A percentile compares a stretch with the other conserved stretches of the same genome.
phyloP scores from a whole-genome alignment of 2,329 filamentous ascomycete species.

The Verticillium longisporum region DNA sequence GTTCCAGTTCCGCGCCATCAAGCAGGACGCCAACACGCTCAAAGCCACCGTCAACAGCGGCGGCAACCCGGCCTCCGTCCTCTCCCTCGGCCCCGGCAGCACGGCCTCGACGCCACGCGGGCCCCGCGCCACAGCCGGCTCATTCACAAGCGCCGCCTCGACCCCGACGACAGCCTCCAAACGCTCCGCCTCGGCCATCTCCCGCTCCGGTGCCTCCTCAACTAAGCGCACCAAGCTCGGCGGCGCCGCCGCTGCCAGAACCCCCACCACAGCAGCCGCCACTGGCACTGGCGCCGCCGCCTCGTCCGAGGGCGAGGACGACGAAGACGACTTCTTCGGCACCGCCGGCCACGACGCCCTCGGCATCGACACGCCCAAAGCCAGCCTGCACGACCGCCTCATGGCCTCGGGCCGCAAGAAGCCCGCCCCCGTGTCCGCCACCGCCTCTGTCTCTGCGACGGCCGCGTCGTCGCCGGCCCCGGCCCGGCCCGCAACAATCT shows the following conservation, averaged over 20 bases:
- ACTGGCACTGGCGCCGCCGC: too few relatives aligned
- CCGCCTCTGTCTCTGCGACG: neutral
- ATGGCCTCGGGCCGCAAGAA: constrained; percentile 5
- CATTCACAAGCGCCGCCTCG: constrained; percentile 2
- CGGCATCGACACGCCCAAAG: constrained; percentile 30
- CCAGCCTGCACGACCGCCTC: constrained; percentile 5
- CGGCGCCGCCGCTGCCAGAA: constrained; percentile 16
- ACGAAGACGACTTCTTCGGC: constrained; percentile 18
- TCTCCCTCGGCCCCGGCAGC: constrained; percentile 20
- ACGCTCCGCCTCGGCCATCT: constrained; percentile 6
- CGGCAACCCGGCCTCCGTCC: constrained; percentile 35
- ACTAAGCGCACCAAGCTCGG: constrained; percentile 13
- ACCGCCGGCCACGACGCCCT: constrained; percentile 22
- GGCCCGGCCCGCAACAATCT: neutral
- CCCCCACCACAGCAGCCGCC: too few relatives aligned
- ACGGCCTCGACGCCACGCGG: constrained; percentile 19
- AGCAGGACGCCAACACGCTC: constrained; percentile 43
- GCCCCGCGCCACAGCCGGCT: neutral
- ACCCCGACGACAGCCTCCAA: constrained; percentile 8
- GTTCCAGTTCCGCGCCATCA: constrained; percentile 53
- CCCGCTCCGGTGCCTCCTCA: constrained; percentile 6
- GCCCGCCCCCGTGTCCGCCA: neutral
- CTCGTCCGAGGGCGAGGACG: constrained; percentile 18
- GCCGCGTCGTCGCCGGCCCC: neutral
- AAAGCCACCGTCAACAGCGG: constrained; percentile 34